A percentile compares a stretch with the other conserved stretches of the same genome.
These are phyloP conservation scores for Excoecaria agallocha DNA, from an alignment of 345 rosid species.

Conservation along the genomic window DNA sequence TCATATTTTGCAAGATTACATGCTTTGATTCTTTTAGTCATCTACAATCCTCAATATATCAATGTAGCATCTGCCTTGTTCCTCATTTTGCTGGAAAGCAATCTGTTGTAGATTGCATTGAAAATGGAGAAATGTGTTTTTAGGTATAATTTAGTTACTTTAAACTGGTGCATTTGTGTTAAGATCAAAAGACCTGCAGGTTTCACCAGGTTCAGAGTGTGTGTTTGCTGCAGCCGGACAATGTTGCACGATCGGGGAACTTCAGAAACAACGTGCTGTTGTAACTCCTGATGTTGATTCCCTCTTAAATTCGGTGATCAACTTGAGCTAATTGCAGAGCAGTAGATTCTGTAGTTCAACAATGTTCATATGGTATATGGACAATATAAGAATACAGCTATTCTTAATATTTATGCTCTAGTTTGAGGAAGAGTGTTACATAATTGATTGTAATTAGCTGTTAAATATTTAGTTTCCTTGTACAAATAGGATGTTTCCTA, in stretches of 20 bases:
- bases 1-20: neutral
- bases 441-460: no score
- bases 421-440: no score
- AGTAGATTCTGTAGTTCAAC: neutral
- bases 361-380: neutral
- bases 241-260: slow-evolving; percentile 57
- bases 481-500: no score
- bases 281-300: slow-evolving; percentile 69
- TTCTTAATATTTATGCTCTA: no score
- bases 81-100: no score
- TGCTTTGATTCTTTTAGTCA: neutral
- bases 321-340: slow-evolving; percentile 14
- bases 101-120: neutral
- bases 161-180: no score
- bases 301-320: slow-evolving; percentile 37
- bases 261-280: slow-evolving; percentile 51
- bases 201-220: slow-evolving; percentile 57
- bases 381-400: neutral
- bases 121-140: neutral
- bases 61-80: no score
- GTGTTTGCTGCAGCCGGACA: slow-evolving; percentile 50
- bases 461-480: no score
- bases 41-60: no score
- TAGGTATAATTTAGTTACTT: neutral
- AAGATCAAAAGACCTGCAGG: slow-evolving; percentile 40